A percentile compares a stretch with the other conserved stretches of the same genome.
Conservation (phyloP, 805 yeast genomes). For the Sporopachydermia lactativora region DNA sequence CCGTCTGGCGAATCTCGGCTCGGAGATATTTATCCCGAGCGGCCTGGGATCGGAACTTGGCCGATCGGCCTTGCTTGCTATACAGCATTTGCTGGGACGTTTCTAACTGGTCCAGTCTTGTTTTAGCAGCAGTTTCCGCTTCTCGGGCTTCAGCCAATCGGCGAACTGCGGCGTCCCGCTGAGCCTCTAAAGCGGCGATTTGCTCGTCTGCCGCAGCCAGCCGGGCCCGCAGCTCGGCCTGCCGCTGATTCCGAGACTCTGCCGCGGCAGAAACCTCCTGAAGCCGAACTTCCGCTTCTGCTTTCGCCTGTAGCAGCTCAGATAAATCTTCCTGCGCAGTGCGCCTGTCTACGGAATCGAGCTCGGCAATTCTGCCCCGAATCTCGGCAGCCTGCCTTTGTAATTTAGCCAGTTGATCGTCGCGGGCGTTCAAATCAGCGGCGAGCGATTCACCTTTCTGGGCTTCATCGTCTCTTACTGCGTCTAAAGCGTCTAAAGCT, state of each 20-base stretch:
- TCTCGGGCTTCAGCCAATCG: slow-evolving; percentile 7
- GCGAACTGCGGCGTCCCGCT: slow-evolving; percentile 5
- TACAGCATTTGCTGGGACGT: slow-evolving; percentile 26
- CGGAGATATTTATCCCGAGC: slow-evolving; percentile 61
- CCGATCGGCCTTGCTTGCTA: slow-evolving; percentile 56
- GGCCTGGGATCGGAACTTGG: slow-evolving; percentile 36
- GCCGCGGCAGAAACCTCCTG: slow-evolving; percentile 15
- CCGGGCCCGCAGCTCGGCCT: slow-evolving; percentile 5
- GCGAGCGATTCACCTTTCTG: slow-evolving; percentile 33
- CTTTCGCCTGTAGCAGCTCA: slow-evolving; percentile 31
- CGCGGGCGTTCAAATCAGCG: slow-evolving; percentile 38
- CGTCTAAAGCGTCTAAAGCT: slow-evolving; percentile 47
- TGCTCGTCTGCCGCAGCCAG: slow-evolving; percentile 5
- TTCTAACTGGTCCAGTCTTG: slow-evolving; percentile 8
- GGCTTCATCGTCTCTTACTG: slow-evolving; percentile 35
- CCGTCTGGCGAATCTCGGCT: slow-evolving; percentile 28
- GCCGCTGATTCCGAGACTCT: slow-evolving; percentile 7
- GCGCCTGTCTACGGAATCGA: slow-evolving; percentile 36
- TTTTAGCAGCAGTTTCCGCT: slow-evolving; percentile 8
- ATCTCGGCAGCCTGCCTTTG: slow-evolving; percentile 31
- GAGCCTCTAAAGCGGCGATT: slow-evolving; percentile 6
- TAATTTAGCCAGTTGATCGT: slow-evolving; percentile 36
- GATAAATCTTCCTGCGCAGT: slow-evolving; percentile 36
- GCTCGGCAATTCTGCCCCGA: slow-evolving; percentile 34
- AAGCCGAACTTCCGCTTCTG: slow-evolving; percentile 20